Evolutionary conservation across 176 grass and related monocot species (phyloP), one percentile per base, ranked within the genome.

Genomic region (Eleusine indica): DNA sequence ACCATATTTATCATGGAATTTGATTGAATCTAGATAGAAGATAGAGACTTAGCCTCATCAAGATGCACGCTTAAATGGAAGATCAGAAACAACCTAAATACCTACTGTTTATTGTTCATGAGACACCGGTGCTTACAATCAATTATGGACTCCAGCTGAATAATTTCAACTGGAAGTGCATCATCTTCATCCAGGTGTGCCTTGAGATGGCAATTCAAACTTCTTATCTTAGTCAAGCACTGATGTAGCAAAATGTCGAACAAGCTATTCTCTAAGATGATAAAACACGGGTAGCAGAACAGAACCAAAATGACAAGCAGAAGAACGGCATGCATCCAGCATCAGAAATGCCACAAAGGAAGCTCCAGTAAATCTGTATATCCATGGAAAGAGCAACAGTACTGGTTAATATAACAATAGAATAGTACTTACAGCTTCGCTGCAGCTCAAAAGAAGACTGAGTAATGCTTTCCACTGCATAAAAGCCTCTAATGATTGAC

Each of bases 401-500:
- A 16, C 15, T 32, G 3, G 7, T 72, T 65, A 41, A 78, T 67
- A 21, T 69, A 79, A 39, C 5, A 74, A 12, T 7, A 39, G 40
- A 38, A 73, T 43, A 49, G 37, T 58, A 91, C 86, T 98, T 91
- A 98, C 96, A 88, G 93, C 96, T 78, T 98, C 73, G 11, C 48
- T 86, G 40, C 96, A 95, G 82, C 91, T 93, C 58, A 98, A 88
- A 84, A 98, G 90, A 95, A 98, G 92, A 82, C 69, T 87, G 82
- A 93, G 43, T 60, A 98, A 73, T 85, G 91, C 78, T 85, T 98
- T 98, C 93, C 96, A 98, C 44, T 98, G 96, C 86, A 90, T 84
- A 78, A 98, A 95, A 46, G 89, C 89, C 85, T 98, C 93, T 40
- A 95, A 80, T 19, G 93, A 98, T 30, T 95, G 93, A 11, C 91